These are phyloP conservation scores for Gentiana straminea DNA, from an alignment of 257 asterid species.

Conservation along the genomic window DNA sequence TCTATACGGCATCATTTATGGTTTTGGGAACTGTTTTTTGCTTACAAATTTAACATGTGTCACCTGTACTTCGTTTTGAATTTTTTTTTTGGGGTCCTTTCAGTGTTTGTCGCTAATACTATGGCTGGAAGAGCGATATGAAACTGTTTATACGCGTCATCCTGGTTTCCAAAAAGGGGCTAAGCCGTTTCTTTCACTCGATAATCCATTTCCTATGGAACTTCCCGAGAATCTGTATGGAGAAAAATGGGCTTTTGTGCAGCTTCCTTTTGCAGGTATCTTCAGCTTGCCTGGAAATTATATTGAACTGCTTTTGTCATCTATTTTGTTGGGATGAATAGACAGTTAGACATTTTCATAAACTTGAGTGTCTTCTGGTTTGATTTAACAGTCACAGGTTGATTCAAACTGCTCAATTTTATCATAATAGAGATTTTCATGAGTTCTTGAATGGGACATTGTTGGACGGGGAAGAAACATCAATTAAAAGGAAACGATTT, in stretches of 20 bases:
- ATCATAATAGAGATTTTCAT: background rate
- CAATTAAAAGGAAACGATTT: no score
- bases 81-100: slow-evolving; percentile 4
- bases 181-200: slow-evolving; percentile 64
- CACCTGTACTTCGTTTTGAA: background rate
- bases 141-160: slow-evolving; percentile 67
- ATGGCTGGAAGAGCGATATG: slow-evolving; percentile 95
- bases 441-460: no score
- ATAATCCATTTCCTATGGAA: slow-evolving; percentile 82
- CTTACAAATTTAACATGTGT: background rate
- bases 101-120: slow-evolving; percentile 85
- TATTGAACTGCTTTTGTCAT: background rate
- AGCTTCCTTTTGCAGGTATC: slow-evolving; percentile 75
- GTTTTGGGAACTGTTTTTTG: background rate
- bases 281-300: background rate
- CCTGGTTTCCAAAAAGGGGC: slow-evolving; percentile 86
- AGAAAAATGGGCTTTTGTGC: slow-evolving; percentile 94
- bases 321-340: background rate
- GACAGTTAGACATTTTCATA: no score
- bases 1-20: background rate
- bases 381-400: no score
- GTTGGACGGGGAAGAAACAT: no score
- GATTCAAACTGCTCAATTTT: no score
- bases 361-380: no score
- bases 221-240: slow-evolving; percentile 88